Conservation (phyloP, 192 early-diverging fungal genomes). For the Diversispora epigaea region DNA sequence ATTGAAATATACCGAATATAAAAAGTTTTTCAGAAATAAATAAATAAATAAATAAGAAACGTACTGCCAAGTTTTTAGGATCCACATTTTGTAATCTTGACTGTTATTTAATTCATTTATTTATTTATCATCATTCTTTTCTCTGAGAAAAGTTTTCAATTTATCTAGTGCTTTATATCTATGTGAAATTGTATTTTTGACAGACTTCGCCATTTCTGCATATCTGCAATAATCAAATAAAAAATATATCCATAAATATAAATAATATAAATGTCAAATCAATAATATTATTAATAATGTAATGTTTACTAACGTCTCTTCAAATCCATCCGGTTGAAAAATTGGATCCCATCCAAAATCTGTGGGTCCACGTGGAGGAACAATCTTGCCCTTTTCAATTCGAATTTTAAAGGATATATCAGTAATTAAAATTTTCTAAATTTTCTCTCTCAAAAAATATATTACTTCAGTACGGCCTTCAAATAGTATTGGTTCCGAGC, state of each 20-base stretch:
- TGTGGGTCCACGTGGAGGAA: slow-evolving; percentile 75
- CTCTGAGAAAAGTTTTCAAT: slow-evolving; percentile 45
- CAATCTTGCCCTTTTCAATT: slow-evolving; percentile 75
- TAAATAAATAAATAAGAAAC: too few species aligned
- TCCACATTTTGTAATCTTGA: too few species aligned
- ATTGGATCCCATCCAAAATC: slow-evolving; percentile 97
- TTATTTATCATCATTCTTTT: too few species aligned
- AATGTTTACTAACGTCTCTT: slow-evolving; percentile 50
- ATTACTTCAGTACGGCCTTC: slow-evolving; percentile 74
- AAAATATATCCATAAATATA: not conserved
- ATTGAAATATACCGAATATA: too few species aligned
- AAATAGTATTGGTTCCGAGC: slow-evolving; percentile 80
- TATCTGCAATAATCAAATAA: slow-evolving; percentile 52
- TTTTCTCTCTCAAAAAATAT: not conserved
- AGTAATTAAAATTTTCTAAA: too few species aligned
- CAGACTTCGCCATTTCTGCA: slow-evolving; percentile 81
- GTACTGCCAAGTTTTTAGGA: too few species aligned
- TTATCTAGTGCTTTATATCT: slow-evolving; percentile 73
- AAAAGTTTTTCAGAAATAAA: too few species aligned
- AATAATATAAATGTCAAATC: not conserved
- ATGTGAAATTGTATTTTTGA: slow-evolving; percentile 93
- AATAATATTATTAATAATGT: not conserved
- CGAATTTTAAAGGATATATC: not conserved
- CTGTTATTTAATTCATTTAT: too few species aligned
- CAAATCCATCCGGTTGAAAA: slow-evolving; percentile 81